phyloP scores from a whole-genome alignment of 1,284 basidiomycete species.

The Sparassis latifolia region DNA sequence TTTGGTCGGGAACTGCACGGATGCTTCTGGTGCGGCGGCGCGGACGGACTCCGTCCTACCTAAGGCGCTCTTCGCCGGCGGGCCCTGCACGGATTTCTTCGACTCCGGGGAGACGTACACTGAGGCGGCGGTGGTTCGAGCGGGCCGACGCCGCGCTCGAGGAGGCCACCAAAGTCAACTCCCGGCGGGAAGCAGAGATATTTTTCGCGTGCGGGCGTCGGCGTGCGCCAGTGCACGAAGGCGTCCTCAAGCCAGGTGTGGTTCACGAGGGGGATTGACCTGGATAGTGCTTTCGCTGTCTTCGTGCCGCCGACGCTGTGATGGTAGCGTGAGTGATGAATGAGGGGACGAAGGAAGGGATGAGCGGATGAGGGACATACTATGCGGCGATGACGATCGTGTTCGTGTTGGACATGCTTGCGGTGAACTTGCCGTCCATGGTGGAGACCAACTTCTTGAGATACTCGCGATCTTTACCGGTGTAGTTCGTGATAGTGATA shows the following conservation, averaged over 20 bases:
- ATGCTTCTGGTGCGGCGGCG: slow-evolving; percentile 3
- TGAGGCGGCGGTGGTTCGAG: background rate
- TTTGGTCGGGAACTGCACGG: slow-evolving; percentile 1
- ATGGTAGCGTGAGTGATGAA: background rate
- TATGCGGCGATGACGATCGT: slow-evolving; percentile 80
- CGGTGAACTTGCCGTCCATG: slow-evolving; percentile 77
- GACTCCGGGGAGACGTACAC: background rate
- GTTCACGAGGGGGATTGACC: slow-evolving; percentile 84
- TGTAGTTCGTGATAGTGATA: slow-evolving; percentile 86
- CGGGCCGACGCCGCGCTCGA: slow-evolving; percentile 19
- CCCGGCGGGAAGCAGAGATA: slow-evolving; percentile 65
- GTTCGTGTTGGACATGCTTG: slow-evolving; percentile 70
- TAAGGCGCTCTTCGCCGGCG: background rate
- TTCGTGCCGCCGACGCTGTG: slow-evolving; percentile 66
- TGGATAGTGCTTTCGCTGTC: slow-evolving; percentile 64
- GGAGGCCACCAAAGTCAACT: slow-evolving; percentile 55
- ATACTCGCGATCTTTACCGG: slow-evolving; percentile 78
- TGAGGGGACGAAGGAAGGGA: background rate
- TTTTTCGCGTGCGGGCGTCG: slow-evolving; percentile 52
- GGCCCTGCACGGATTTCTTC: background rate
- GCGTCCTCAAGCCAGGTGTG: slow-evolving; percentile 89
- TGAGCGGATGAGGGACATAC: slow-evolving; percentile 34
- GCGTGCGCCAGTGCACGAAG: slow-evolving; percentile 69
- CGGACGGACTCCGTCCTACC: slow-evolving; percentile 2
- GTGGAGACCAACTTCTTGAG: slow-evolving; percentile 74